These are phyloP conservation scores for Trichophyton benhamiae DNA, from an alignment of 2,329 filamentous ascomycete species.

Conservation along the genomic window DNA sequence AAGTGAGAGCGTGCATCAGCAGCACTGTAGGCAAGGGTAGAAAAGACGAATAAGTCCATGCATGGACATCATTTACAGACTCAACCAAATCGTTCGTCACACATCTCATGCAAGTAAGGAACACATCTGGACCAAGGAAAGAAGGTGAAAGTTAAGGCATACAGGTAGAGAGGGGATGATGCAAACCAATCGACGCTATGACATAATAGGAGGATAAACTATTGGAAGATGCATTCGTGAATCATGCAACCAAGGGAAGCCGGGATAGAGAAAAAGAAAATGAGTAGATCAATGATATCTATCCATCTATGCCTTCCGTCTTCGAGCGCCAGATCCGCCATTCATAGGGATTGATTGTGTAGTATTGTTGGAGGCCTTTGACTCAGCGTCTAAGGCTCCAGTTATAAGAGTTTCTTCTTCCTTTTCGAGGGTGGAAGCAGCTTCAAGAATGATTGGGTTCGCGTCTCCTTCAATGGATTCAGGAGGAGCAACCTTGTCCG, in stretches of 20 bases:
- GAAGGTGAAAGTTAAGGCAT: neutral
- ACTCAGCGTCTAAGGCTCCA: conserved; percentile 2
- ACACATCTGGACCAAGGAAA: neutral
- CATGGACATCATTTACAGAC: neutral
- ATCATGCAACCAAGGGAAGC: neutral
- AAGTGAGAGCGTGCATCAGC: neutral
- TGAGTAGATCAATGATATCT: neutral
- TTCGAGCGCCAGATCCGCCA: conserved; percentile 4
- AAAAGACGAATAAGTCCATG: no score
- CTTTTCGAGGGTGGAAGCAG: conserved; percentile 13
- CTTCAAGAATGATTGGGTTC: conserved; percentile 27
- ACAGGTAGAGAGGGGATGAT: neutral
- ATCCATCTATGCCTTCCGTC: conserved; percentile 10
- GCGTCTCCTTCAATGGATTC: conserved; percentile 19
- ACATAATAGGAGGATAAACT: neutral
- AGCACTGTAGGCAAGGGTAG: neutral
- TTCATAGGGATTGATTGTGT: neutral
- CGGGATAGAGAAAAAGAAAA: neutral
- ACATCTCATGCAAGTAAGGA: neutral
- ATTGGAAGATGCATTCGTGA: neutral
- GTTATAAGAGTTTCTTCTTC: conserved; percentile 13
- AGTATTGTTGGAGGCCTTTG: neutral
- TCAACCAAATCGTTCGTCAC: neutral
- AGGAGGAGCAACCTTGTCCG: conserved; percentile 16
- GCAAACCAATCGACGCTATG: neutral